Conservation (phyloP, 768 basidiomycete genomes). For the Tricholoma furcatifolium region DNA sequence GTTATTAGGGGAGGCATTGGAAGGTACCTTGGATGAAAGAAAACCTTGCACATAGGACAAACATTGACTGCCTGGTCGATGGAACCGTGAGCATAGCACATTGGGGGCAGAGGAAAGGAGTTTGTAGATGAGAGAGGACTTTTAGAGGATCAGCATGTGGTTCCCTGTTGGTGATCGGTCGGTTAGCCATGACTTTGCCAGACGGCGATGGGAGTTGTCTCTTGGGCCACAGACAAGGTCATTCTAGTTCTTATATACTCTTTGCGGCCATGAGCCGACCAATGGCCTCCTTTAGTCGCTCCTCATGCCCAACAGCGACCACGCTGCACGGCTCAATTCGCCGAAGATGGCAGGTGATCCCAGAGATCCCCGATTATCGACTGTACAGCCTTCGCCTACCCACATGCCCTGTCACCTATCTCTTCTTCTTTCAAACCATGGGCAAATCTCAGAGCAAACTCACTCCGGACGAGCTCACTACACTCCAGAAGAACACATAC, state of each 20-base stretch:
- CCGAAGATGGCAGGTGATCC: conserved; percentile 24
- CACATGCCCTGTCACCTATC: conserved; percentile 2
- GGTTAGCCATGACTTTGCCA: conserved; percentile 25
- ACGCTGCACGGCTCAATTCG: conserved; percentile 21
- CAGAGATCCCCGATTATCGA: conserved; percentile 13
- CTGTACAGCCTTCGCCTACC: conserved; percentile 19
- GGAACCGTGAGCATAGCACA: conserved; percentile 76
- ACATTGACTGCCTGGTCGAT: conserved; percentile 63
- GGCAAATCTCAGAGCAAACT: conserved; percentile 98
- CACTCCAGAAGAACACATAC: conserved; percentile 97
- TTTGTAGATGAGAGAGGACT: conserved; percentile 30
- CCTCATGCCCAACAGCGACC: conserved; percentile 25
- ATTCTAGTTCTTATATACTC: conserved; percentile 17
- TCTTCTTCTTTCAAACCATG: conserved; percentile 54
- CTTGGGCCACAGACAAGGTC: neutral
- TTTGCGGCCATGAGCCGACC: conserved; percentile 18
- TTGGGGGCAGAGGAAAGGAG: conserved; percentile 31
- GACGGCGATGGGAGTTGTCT: conserved; percentile 5
- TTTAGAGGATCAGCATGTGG: conserved; percentile 32
- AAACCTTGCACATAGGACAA: conserved; percentile 87
- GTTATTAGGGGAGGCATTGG: conserved; percentile 8
- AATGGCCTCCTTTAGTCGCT: conserved; percentile 19
- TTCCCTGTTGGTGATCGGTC: conserved; percentile 30
- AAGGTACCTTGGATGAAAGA: conserved; percentile 59
- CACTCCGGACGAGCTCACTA: conserved; percentile 87